Base-by-base conservation (phyloP, 1,139 yeast genomes). In the Taphrina betulina region DNA sequence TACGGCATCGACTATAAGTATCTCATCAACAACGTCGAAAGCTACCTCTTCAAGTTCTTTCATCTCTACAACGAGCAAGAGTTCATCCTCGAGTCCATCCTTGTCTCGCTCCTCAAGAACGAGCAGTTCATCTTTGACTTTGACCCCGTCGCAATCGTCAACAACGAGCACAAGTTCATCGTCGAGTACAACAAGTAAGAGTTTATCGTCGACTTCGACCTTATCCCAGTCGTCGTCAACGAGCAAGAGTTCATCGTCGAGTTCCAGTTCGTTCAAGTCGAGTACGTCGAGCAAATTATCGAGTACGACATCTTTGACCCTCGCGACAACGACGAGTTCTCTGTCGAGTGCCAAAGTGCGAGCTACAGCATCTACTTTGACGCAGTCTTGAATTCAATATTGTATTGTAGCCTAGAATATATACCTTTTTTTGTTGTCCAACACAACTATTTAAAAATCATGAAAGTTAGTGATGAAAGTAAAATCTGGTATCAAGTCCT, bases 131-230 rank as follows among this genome's bases (percentile, higher is more conserved):
- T 12, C 2, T 2, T 12, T 14, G 33, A 29, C 12, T 12, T 12
- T 14, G 33, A 14, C 33, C 34, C 34, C 41, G 34, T 44, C 51
- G 14, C 43, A 31, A 31, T 28, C 51, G 14, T 24, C 29, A 19
- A 20, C 2, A 5, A 5, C 34, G n/a, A 33, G 23, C 23, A 29
- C 16, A 10, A 29, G 10, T 17, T n/a, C 12, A 33, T 17, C 16
- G 33, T 2, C 14, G 26, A 40, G 16, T 20, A 40, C 14, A 17
- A 14, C 16, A 40, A 20, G n/a, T 1, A 5, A 17, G 26, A 19
- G n/a, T 33, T 5, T 19, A 17, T 31, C 14, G 10, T 35, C 12
- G 29, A 4, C 22, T 14, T 38, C 26, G 24, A 16, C 8, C 19
- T 28, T 14, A 7, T 1, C 20, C 41, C 16, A 17, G 14, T 5